Evolutionary conservation across 2,329 filamentous ascomycete genomes (phyloP), one percentile per base, ranked within the genome.

Genomic region (Cladophialophora bantiana): DNA sequence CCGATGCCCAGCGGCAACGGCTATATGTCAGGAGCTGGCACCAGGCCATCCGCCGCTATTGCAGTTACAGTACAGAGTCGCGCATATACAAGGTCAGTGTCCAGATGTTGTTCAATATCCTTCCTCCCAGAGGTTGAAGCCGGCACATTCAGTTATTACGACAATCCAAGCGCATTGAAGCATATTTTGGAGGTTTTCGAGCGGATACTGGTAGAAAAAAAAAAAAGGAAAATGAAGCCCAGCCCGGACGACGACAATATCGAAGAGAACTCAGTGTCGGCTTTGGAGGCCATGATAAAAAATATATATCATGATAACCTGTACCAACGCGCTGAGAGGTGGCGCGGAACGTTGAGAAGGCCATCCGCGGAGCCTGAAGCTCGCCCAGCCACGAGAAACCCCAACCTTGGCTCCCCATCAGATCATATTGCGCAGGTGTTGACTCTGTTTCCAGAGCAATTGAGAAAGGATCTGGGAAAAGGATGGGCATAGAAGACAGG

Each of bases 61-160:
- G 63, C 42, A 56, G 57, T 13, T 15, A 32, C 20, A 20, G 58
- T 18, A 35, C 12, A 40, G 58, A 65, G 63, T 62, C 63, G 15
- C 35, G 48, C 7, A 40, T 65, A 13, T 35, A 57, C 57, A 65
- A 65, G 35, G 35, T 57, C n/a, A 50, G 52, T 1, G 58, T 62
- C 20, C 63, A 65, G 40, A 45, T 65, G 26, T 53, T 57, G 56
- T 65, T 65, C 63, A 65, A 61, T 26, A 35, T 61, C 63, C 4
- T 57, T 65, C n/a, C 55, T 65, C 3, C 63, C 63, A 15, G 63
- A 61, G 38, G 52, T 20, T 15, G 58, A 60, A 32, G 63, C 38
- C 12, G 58, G 63, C 12, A 10, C 38, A 3, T 65, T 62, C 52
- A 65, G 63, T 15, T 34, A 59, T 13, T 40, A 59, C 9, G 57